phyloP scores from a whole-genome alignment of 2,329 filamentous ascomycete species.

The Talaromyces sp. region DNA sequence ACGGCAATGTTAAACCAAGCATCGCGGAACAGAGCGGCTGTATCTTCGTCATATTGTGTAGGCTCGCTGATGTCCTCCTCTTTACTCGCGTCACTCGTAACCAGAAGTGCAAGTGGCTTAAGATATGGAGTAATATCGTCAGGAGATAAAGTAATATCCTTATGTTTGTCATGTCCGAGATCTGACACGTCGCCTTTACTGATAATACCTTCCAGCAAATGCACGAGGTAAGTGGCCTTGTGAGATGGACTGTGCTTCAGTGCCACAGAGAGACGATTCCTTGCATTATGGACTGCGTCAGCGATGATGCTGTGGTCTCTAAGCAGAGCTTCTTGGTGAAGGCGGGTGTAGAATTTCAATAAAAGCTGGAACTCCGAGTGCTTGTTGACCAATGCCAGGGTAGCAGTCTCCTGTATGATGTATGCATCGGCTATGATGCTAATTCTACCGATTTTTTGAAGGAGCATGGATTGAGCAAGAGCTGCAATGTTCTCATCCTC shows the following conservation, averaged over 20 bases:
- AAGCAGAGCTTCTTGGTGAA: conserved; percentile 70
- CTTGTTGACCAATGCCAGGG: conserved; percentile 73
- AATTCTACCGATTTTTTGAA: conserved; percentile 92
- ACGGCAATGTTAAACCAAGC: conserved; percentile 98
- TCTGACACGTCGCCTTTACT: conserved; percentile 85
- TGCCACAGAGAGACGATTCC: conserved; percentile 74
- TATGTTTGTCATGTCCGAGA: conserved; percentile 68
- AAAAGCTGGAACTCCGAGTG: conserved; percentile 80
- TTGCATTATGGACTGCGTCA: conserved; percentile 75
- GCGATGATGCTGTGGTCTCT: conserved; percentile 67
- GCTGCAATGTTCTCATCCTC: conserved; percentile 90
- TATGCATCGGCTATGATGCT: conserved; percentile 76
- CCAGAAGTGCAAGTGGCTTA: conserved; percentile 80
- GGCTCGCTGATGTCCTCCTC: conserved; percentile 30
- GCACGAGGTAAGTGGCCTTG: conserved; percentile 78
- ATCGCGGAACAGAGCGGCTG: conserved; percentile 74
- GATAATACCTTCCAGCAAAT: conserved; percentile 82
- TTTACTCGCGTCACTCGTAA: conserved; percentile 53
- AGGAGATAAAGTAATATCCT: conserved; percentile 78
- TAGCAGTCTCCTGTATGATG: conserved; percentile 79
- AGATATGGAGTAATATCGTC: conserved; percentile 85
- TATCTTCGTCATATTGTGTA: conserved; percentile 61
- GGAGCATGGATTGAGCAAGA: conserved; percentile 87
- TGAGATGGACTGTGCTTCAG: conserved; percentile 65
- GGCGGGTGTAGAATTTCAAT: conserved; percentile 75